Conservation (phyloP, 1,139 yeast genomes). For the Meyerozyma sp. region DNA sequence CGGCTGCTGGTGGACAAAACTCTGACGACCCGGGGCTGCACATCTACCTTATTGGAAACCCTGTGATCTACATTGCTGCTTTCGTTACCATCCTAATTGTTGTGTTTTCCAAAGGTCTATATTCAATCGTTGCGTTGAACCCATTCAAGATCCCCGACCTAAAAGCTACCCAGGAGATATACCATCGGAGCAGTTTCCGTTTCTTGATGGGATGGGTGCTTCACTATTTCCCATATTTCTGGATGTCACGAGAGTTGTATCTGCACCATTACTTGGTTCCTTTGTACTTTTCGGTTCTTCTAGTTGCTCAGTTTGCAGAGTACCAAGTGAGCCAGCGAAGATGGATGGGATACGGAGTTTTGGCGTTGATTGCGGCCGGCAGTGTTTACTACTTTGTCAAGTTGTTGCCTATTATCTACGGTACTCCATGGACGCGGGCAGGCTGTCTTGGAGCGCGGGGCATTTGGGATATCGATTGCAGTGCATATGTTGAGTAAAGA, state of each 20-base stretch:
- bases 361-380: constrained; percentile 9
- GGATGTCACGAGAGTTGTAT: constrained; percentile 27
- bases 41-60: constrained; percentile 33
- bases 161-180: constrained; percentile 9
- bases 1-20: constrained; percentile 9
- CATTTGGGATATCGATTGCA: constrained; percentile 35
- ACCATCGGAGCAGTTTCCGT: constrained; percentile 21
- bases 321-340: constrained; percentile 20
- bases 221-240: constrained; percentile 33
- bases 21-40: constrained; percentile 23
- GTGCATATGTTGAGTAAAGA: constrained; percentile 2
- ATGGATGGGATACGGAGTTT: constrained; percentile 14
- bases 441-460: constrained; percentile 24
- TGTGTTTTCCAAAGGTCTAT: constrained; percentile 14
- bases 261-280: constrained; percentile 38
- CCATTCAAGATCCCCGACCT: constrained; percentile 24
- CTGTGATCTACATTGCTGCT: constrained; percentile 23
- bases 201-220: constrained; percentile 29
- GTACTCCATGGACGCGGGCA: constrained; percentile 25
- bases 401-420: constrained; percentile 31
- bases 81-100: constrained; percentile 14
- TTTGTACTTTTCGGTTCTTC: constrained; percentile 29
- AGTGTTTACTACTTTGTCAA: constrained; percentile 15
- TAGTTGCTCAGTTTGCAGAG: constrained; percentile 27
- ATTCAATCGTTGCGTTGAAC: constrained; percentile 22